phyloP scores from a whole-genome alignment of 306 rosid species.

The Delonix regia region DNA sequence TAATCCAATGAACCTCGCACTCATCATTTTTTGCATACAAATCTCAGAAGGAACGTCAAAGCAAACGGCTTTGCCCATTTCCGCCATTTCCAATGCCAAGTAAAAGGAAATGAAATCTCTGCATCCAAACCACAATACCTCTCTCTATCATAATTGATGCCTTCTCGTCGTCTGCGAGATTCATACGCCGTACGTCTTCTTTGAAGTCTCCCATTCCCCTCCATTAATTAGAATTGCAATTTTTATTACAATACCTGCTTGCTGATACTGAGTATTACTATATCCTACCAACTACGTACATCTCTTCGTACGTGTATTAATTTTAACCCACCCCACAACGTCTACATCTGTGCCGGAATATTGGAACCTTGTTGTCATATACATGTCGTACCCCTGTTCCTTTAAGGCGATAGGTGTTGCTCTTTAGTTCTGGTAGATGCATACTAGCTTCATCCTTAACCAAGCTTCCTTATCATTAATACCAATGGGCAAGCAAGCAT shows the following conservation, averaged over 20 bases:
- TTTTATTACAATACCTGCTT: background rate
- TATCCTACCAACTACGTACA: background rate
- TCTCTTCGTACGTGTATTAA: too few species aligned
- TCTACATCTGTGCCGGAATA: background rate
- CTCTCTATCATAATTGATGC: constrained; percentile 24
- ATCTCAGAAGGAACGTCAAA: background rate
- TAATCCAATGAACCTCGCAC: background rate
- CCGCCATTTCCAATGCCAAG: too few species aligned
- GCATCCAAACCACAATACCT: too few species aligned
- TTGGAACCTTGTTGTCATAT: background rate
- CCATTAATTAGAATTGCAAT: background rate
- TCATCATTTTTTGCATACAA: background rate
- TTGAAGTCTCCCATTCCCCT: constrained; percentile 40
- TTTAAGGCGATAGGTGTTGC: background rate
- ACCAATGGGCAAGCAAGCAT: background rate
- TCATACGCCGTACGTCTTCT: constrained; percentile 54
- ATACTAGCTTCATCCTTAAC: background rate
- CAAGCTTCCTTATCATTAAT: background rate
- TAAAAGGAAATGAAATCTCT: too few species aligned
- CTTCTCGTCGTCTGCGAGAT: constrained; percentile 44
- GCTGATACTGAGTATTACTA: background rate
- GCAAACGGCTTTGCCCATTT: background rate
- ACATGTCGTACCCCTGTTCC: background rate
- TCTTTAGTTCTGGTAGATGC: background rate
- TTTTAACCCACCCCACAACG: background rate